Evolutionary conservation across 148 eudicot genomes (phyloP).

Genomic region (Diospyros lotus): DNA sequence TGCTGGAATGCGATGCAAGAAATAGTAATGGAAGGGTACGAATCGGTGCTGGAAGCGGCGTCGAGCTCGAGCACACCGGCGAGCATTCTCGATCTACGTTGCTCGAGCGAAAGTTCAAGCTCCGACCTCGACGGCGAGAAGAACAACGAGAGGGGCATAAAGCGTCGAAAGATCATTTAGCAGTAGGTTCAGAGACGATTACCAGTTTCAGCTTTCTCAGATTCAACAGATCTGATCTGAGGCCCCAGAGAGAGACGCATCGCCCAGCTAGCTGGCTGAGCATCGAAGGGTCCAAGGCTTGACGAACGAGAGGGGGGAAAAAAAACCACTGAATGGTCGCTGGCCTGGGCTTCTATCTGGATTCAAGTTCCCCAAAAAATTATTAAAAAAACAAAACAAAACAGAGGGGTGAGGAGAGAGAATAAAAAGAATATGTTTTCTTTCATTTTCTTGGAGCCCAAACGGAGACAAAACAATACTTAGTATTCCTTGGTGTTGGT

Average conservation of each 20-base stretch:
- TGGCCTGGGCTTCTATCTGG: neutral
- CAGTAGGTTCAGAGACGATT: conserved; percentile 6
- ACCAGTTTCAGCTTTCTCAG: conserved; percentile 15
- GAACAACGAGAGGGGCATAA: conserved; percentile 7
- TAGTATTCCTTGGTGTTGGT: neutral
- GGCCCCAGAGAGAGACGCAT: neutral
- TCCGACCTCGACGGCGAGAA: conserved; percentile 6
- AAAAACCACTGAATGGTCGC: neutral
- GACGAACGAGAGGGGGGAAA: neutral
- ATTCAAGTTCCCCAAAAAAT: neutral
- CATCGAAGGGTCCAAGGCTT: neutral
- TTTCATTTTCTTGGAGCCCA: neutral
- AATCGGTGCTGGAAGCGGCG: conserved; percentile 21
- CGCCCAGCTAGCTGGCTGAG: neutral
- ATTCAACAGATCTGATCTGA: conserved; percentile 6
- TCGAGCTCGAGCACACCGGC: conserved; percentile 33
- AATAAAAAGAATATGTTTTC: conserved; percentile 2
- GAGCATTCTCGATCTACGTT: conserved; percentile 31
- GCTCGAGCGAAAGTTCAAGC: conserved; percentile 8
- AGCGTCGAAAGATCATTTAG: conserved; percentile 11
- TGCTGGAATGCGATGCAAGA: conserved; percentile 37
- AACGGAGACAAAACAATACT: conserved; percentile 10
- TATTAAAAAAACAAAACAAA: too few relatives aligned
- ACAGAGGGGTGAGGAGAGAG: neutral
- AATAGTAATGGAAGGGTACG: conserved; percentile 29